phyloP scores from a whole-genome alignment of 2,329 filamentous ascomycete genomes.

The Coniochaeta sp. region DNA sequence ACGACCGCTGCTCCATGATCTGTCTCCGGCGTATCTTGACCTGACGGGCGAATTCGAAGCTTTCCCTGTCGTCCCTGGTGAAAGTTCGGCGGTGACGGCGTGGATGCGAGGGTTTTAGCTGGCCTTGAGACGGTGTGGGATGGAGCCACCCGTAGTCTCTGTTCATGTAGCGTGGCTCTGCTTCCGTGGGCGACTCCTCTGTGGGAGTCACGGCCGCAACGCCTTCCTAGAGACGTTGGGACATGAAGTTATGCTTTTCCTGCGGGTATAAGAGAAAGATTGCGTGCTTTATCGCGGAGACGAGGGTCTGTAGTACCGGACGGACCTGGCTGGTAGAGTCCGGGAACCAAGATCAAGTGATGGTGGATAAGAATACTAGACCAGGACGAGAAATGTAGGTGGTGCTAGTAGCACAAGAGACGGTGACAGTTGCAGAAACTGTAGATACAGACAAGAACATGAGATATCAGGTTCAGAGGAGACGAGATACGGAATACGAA shows the following conservation, averaged over 20 bases:
- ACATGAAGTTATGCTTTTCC: background rate
- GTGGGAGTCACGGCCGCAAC: background rate
- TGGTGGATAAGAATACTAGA: background rate
- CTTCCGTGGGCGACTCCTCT: background rate
- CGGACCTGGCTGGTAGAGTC: background rate
- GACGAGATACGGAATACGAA: background rate
- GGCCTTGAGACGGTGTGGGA: background rate
- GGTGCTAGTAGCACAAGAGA: background rate
- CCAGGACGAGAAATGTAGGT: background rate
- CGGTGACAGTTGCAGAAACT: background rate
- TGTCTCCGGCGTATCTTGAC: background rate
- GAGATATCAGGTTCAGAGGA: background rate
- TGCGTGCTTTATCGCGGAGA: background rate
- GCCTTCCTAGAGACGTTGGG: background rate
- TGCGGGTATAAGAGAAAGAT: background rate
- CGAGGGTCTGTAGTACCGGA: background rate
- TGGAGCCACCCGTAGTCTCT: background rate
- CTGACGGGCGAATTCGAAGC: background rate
- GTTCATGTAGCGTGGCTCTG: background rate
- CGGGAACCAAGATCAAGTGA: background rate
- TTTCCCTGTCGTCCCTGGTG: background rate
- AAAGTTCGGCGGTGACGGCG: background rate
- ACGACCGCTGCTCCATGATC: conserved; percentile 1
- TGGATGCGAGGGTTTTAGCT: background rate
- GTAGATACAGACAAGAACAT: background rate